Evolutionary conservation across 2,329 filamentous ascomycete genomes (phyloP).

Genomic region (Remersonia thermophila): DNA sequence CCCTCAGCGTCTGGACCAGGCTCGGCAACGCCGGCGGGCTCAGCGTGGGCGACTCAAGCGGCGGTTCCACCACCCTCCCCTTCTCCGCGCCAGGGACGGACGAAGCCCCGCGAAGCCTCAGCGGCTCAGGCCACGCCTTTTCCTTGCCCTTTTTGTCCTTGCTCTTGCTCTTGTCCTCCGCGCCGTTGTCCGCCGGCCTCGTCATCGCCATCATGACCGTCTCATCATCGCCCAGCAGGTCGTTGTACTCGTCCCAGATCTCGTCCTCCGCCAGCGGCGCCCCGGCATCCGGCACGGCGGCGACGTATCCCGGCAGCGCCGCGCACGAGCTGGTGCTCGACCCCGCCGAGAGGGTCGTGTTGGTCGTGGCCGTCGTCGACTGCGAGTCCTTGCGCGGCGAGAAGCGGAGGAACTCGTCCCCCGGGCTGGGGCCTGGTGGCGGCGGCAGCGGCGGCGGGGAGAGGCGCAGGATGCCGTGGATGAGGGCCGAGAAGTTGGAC

Average conservation of each 20-base stretch:
- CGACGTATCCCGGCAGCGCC: constrained; percentile 44
- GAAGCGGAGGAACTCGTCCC: constrained; percentile 61
- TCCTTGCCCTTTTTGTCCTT: too few relatives aligned
- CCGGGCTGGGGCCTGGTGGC: constrained; percentile 20
- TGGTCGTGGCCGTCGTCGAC: constrained; percentile 32
- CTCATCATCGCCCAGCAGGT: constrained; percentile 58
- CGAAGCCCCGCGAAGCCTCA: constrained; percentile 41
- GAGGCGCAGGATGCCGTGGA: constrained; percentile 21
- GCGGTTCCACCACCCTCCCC: constrained; percentile 23
- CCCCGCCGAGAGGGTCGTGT: too few relatives aligned
- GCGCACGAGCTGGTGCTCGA: constrained; percentile 56
- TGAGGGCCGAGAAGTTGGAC: constrained; percentile 21
- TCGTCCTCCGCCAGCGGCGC: constrained; percentile 67
- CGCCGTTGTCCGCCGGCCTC: too few relatives aligned
- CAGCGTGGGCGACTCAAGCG: constrained; percentile 38
- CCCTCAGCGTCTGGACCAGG: constrained; percentile 22
- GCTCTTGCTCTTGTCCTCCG: too few relatives aligned
- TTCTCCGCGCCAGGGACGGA: constrained; percentile 22
- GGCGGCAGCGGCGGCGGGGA: constrained; percentile 23
- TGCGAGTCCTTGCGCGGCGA: constrained; percentile 61
- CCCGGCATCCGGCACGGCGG: constrained; percentile 47
- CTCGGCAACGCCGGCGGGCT: constrained; percentile 19
- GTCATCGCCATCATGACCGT: constrained; percentile 23
- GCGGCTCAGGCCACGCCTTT: constrained; percentile 26
- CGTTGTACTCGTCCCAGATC: constrained; percentile 89